phyloP scores from a whole-genome alignment of 2,329 filamentous ascomycete genomes.

The Exophiala phaeomuriformis region DNA sequence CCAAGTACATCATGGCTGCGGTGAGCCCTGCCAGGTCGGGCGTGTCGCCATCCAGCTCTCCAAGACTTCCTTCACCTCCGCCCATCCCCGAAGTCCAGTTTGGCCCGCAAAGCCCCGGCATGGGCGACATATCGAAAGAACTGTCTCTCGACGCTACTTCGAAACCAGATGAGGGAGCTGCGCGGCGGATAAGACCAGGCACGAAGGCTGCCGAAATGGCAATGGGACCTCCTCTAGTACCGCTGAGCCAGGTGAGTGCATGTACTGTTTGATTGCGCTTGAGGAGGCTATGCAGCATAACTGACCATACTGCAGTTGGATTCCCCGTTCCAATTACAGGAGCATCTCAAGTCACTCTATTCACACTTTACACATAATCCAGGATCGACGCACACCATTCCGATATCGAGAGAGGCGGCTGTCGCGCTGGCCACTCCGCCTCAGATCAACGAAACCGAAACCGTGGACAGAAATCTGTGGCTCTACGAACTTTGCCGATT shows the following conservation, averaged over 20 bases:
- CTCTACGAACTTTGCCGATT: conserved; percentile 97
- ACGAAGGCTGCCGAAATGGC: conserved; percentile 91
- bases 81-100: conserved; percentile 93
- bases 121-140: conserved; percentile 54
- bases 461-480: conserved; percentile 80
- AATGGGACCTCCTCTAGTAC: conserved; percentile 78
- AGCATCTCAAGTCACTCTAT: conserved; percentile 90
- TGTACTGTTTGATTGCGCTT: conserved; percentile 27
- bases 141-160: conserved; percentile 48
- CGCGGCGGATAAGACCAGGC: conserved; percentile 80
- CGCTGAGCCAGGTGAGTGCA: conserved; percentile 63
- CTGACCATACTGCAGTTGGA: conserved; percentile 61
- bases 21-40: conserved; percentile 32
- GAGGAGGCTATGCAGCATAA: neutral
- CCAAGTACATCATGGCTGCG: conserved; percentile 13
- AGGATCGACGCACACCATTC: conserved; percentile 49
- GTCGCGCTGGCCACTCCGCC: conserved; percentile 71
- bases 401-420: conserved; percentile 71
- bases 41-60: conserved; percentile 62
- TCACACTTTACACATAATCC: conserved; percentile 65
- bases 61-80: conserved; percentile 87
- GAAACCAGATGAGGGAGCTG: conserved; percentile 63
- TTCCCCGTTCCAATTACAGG: conserved; percentile 93
- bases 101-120: conserved; percentile 65
- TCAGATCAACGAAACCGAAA: conserved; percentile 36